phyloP scores from a whole-genome alignment of 257 asterid species.

The Asclepias syriaca region DNA sequence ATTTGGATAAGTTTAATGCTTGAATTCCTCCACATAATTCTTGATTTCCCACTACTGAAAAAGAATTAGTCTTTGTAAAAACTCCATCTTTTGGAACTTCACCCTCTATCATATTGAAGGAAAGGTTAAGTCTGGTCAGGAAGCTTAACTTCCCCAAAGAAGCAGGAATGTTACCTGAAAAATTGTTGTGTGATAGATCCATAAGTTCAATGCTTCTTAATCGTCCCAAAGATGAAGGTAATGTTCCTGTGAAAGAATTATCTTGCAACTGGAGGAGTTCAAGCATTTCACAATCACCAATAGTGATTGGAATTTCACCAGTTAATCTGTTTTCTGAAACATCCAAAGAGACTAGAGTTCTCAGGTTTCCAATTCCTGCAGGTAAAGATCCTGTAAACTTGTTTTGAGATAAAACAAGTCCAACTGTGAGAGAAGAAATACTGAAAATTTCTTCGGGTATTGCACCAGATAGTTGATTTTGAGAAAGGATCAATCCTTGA shows the following conservation, averaged over 20 bases:
- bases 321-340: slow-evolving; percentile 23
- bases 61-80: slow-evolving; percentile 17
- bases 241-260: slow-evolving; percentile 21
- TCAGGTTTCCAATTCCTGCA: slow-evolving; percentile 20
- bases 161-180: slow-evolving; percentile 26
- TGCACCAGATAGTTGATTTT: slow-evolving; percentile 13
- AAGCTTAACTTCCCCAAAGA: slow-evolving; percentile 18
- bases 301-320: slow-evolving; percentile 28
- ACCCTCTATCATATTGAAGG: slow-evolving; percentile 30
- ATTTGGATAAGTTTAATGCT: slow-evolving; percentile 10
- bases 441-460: slow-evolving; percentile 14
- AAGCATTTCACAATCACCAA: slow-evolving; percentile 24
- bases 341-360: slow-evolving; percentile 12
- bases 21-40: slow-evolving; percentile 26
- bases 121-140: slow-evolving; percentile 22
- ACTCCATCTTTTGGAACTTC: slow-evolving; percentile 26
- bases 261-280: slow-evolving; percentile 14
- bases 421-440: slow-evolving; percentile 18
- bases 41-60: slow-evolving; percentile 22
- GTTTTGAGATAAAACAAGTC: slow-evolving; percentile 11
- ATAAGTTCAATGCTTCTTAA: slow-evolving; percentile 17
- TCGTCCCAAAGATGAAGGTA: slow-evolving; percentile 25
- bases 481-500: background rate
- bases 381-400: slow-evolving; percentile 30
- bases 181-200: slow-evolving; percentile 30